Conservation (phyloP, 2,329 filamentous ascomycete genomes). For the Aplosporella prunicola region DNA sequence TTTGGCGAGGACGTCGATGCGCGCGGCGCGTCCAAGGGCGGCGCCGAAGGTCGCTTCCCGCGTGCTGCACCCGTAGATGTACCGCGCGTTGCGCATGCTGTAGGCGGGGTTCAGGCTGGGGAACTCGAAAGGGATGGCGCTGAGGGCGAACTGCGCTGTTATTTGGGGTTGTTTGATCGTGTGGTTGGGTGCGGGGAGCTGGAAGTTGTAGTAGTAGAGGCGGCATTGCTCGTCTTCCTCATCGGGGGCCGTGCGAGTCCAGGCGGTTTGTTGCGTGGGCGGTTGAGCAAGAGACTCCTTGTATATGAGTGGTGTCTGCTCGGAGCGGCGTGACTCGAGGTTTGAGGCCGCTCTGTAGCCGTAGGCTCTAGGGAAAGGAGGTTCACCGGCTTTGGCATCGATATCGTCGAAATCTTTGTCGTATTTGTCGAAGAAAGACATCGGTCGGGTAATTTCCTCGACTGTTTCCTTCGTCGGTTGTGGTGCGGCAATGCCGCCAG, state of each 20-base stretch:
- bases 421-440: constrained; percentile 40
- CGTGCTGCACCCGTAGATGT: constrained; percentile 59
- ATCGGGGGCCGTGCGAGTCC: not conserved
- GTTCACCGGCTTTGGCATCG: constrained; percentile 13
- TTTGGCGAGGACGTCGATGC: constrained; percentile 57
- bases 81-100: constrained; percentile 50
- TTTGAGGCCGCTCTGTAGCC: constrained; percentile 20
- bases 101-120: constrained; percentile 47
- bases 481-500: constrained; percentile 53
- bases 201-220: constrained; percentile 60
- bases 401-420: constrained; percentile 24
- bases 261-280: too few species aligned
- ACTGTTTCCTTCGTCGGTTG: constrained; percentile 16
- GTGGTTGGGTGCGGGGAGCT: constrained; percentile 27
- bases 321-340: constrained; percentile 15
- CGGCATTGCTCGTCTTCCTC: constrained; percentile 56
- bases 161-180: constrained; percentile 54
- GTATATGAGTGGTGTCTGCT: constrained; percentile 20
- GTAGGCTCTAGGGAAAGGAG: not conserved
- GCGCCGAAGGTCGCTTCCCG: constrained; percentile 48
- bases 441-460: constrained; percentile 20
- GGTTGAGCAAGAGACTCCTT: constrained; percentile 7
- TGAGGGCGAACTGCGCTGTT: constrained; percentile 54
- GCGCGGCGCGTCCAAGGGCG: constrained; percentile 54
- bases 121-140: constrained; percentile 59